Percentiles rank a stretch among this genome's conserved stretches.
phyloP scores from a whole-genome alignment of 441 rosid genomes.

The Syzygium syzygioides region DNA sequence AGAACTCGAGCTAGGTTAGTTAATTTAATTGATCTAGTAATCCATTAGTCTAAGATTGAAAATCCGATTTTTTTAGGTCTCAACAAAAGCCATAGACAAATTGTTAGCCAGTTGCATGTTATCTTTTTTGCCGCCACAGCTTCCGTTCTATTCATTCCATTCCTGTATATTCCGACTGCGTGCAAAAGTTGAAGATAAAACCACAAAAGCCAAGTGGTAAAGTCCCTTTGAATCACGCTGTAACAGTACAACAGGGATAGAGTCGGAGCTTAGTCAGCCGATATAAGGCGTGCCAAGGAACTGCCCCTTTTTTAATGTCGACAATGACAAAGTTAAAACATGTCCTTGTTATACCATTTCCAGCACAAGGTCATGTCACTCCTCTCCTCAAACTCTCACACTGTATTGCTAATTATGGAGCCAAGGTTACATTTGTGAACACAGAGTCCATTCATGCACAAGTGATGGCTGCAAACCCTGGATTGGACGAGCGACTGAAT shows the following conservation, averaged over 20 bases:
- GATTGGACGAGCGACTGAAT: neutral
- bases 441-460: slow-evolving; percentile 7
- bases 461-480: neutral
- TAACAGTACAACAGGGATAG: no score
- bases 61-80: no score
- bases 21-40: no score
- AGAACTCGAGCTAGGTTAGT: no score
- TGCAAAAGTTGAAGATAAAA: no score
- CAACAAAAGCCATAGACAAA: neutral
- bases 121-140: neutral
- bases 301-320: no score
- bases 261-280: neutral
- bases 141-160: neutral
- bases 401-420: slow-evolving; percentile 13
- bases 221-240: neutral
- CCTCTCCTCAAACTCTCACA: slow-evolving; percentile 29
- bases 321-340: slow-evolving; percentile 1
- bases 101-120: neutral
- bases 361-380: slow-evolving; percentile 30
- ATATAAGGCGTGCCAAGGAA: neutral
- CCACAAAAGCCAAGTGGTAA: neutral
- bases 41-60: no score
- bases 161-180: neutral
- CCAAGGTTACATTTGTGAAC: slow-evolving; percentile 16
- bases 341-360: slow-evolving; percentile 17